Conservation (phyloP, 257 asterid species). For the Solanum chmielewskii region DNA sequence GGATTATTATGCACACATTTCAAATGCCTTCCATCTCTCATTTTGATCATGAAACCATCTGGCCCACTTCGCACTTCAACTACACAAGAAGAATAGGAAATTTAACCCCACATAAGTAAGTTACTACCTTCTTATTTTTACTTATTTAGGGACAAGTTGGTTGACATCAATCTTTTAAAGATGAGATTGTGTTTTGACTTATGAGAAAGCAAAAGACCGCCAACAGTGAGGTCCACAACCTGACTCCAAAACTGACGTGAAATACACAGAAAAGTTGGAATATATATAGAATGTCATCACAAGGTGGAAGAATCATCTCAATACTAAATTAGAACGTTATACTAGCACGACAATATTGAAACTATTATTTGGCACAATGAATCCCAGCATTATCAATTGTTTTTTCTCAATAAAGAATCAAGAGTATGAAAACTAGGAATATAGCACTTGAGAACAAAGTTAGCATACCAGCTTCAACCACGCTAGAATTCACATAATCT, state of each 20-base stretch:
- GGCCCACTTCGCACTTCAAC: slow-evolving; percentile 95
- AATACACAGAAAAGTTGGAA: background rate
- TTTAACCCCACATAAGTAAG: background rate
- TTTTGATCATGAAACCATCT: slow-evolving; percentile 91
- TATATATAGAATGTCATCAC: background rate
- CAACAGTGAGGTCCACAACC: background rate
- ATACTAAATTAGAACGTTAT: background rate
- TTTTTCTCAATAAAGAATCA: background rate
- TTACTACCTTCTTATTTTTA: background rate
- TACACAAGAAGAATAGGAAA: slow-evolving; percentile 11
- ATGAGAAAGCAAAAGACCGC: background rate
- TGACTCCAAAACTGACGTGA: background rate
- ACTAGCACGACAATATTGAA: background rate
- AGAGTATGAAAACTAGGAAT: background rate
- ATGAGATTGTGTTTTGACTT: background rate
- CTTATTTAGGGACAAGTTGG: background rate
- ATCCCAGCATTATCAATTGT: background rate
- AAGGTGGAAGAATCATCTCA: background rate
- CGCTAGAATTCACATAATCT: slow-evolving; percentile 78
- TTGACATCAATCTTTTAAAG: background rate
- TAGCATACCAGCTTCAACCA: slow-evolving; percentile 79
- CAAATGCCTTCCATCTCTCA: slow-evolving; percentile 86
- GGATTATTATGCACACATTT: slow-evolving; percentile 80
- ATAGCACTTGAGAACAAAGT: background rate
- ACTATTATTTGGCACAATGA: background rate